Base-by-base conservation (phyloP, 805 yeast species). In the Metschnikowia lunata region DNA sequence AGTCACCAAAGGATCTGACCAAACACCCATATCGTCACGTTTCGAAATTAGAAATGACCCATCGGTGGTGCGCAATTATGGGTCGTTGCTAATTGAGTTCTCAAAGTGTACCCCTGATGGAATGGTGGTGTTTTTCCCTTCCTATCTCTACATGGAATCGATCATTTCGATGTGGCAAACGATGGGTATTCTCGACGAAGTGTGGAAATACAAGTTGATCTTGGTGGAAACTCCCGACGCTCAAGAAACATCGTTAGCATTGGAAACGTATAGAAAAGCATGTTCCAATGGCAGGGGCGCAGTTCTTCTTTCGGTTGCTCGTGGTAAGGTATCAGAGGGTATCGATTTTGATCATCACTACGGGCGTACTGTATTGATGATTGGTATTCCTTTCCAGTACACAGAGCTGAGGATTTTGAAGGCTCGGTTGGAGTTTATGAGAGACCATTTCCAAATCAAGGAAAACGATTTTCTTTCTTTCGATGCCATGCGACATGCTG, bases 401-500 rank as follows among this genome's bases (percentile, higher is more conserved):
- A 93, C 99, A 0, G 99, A 93, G 61, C 90, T 97, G 4, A 81
- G 98, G 59, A 93, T 93, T 51, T 72, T 93, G 57, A 93, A 93
- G 56, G 99, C 99, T 0, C 77, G 99, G 40, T 71, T 93, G 36
- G 99, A 93, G 65, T 93, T 93, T 58, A 66, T 93, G 62, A 74
- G 98, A 52, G 98, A 93, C 60, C 90, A 89, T 57, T 91, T 80
- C 62, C 95, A 89, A 57, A 91, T 93, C 44, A 77, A 88, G 51
- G 99, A 93, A 58, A 89, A 88, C 60, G 99, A 93, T 58, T 93
- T 93, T 61, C 63, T 93, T 32, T 90, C 98, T 9, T 93, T 93
- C 74, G 99, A 93, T 66, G 99, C 99, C 11, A 93, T 93, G 99
- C 80, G 99, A 60, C 99, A 93, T 68, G 99, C 98, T 4, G 98